Conservation (phyloP, 768 basidiomycete genomes). For the Paxillus involutus region DNA sequence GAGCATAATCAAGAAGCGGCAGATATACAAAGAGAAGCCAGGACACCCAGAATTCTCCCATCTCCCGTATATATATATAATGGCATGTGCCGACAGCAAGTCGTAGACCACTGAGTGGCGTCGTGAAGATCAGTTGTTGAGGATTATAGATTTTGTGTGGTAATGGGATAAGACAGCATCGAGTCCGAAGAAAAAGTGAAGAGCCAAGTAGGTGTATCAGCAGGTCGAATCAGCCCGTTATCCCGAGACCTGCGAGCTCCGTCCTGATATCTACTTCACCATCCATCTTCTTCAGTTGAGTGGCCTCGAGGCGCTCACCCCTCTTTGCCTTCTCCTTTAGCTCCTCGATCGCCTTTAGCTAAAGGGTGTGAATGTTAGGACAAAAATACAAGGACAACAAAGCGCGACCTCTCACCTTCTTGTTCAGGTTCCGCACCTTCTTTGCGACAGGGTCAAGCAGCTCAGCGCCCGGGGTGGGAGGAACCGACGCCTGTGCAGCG, state of each 20-base stretch:
- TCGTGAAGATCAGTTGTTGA: not conserved
- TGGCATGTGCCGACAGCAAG: not conserved
- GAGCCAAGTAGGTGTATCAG: not conserved
- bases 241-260: constrained; percentile 58
- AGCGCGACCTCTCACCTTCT: constrained; percentile 63
- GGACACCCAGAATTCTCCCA: not conserved
- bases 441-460: constrained; percentile 81
- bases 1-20: not conserved
- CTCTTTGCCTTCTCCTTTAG: constrained; percentile 89
- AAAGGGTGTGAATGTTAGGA: constrained; percentile 8
- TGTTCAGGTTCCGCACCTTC: constrained; percentile 92
- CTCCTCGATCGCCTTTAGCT: constrained; percentile 99
- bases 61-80: not conserved
- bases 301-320: constrained; percentile 91
- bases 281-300: constrained; percentile 97
- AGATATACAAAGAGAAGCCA: not conserved
- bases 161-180: not conserved
- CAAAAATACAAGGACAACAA: not conserved
- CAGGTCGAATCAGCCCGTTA: constrained; percentile 13
- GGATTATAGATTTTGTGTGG: not conserved
- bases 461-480: constrained; percentile 56
- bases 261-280: constrained; percentile 81
- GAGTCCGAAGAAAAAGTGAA: not conserved
- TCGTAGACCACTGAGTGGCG: not conserved
- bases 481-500: constrained; percentile 31